These are phyloP conservation scores for Endotrypanum monterogeii DNA, from an alignment of 208 protist genomes.

Conservation along the genomic window DNA sequence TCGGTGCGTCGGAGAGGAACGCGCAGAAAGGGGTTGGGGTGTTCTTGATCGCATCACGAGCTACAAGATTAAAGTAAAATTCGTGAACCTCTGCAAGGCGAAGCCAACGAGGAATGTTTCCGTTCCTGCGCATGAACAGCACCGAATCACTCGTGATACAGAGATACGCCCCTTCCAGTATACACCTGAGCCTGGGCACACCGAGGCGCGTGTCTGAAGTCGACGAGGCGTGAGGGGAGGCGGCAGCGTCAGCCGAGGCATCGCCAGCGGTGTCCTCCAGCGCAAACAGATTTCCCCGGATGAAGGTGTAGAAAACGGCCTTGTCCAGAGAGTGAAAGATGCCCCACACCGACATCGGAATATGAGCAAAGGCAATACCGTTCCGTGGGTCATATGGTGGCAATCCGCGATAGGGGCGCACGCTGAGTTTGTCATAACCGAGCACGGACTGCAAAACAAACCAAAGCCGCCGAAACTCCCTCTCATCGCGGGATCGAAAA, in stretches of 20 bases:
- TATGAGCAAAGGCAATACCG: constrained; percentile 50
- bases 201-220: not conserved
- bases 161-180: constrained; percentile 37
- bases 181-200: constrained; percentile 10
- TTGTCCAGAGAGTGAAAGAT: constrained; percentile 54
- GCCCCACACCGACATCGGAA: constrained; percentile 55
- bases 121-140: constrained; percentile 47
- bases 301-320: constrained; percentile 59
- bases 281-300: constrained; percentile 38
- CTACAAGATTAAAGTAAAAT: constrained; percentile 39
- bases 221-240: not conserved
- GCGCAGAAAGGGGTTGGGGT: constrained; percentile 35
- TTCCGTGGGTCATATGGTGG: constrained; percentile 71
- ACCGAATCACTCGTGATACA: constrained; percentile 63
- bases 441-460: constrained; percentile 52
- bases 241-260: no score
- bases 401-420: constrained; percentile 48
- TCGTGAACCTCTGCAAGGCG: constrained; percentile 35
- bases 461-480: constrained; percentile 54
- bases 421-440: constrained; percentile 54
- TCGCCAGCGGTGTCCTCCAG: not conserved
- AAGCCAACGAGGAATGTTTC: constrained; percentile 57
- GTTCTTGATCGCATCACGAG: not conserved
- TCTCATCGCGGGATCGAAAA: constrained; percentile 47
- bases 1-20: constrained; percentile 43